Evolutionary conservation across 1,139 yeast species (phyloP), one percentile per base, ranked within the genome.

Genomic region (Keqinozyma sinolaborantium): DNA sequence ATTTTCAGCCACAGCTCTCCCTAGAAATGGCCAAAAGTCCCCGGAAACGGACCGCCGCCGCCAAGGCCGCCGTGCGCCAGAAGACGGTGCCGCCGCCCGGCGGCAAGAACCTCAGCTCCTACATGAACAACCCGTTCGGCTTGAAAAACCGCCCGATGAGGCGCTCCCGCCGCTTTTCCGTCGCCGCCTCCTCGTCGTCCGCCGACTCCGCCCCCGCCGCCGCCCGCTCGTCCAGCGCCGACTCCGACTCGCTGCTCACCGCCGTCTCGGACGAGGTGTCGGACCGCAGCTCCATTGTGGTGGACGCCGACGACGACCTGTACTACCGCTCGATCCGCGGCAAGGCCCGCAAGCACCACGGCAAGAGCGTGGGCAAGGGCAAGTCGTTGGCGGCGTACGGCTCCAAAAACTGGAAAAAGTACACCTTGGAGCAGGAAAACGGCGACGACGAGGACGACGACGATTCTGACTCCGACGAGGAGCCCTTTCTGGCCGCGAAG

Each of bases 211-310:
- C 34, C 13, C 35, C 39, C 10, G 39, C 32, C 14, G 42, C 34
- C 25, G 26, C 20, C 12, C 10, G 14, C 28, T 21, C 15, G 5
- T 40, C 48, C n/a, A 49, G 37, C 8, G 46, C 54, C 5, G 54
- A 49, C 23, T 53, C 61, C 3, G 64, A 51, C 38, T 56, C 68
- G 13, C 65, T 73, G 3, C 46, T 70, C 24, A 67, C 74, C 0
- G 73, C 68, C 2, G 63, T 64, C 15, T 62, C 69, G 2, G 72
- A 63, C 24, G 50, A 50, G 26, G 65, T 57, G 14, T 53, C 53
- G 4, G 56, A 49, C 4, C 33, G 30, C 11, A 33, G 38, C 18
- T 35, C 41, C 2, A 15, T 31, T 2, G 30, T 32, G 12, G n/a
- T 34, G 14, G 24, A 19, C 28, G 38, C 31, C 7, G 39, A 31